Percentiles rank a stretch among this genome's conserved stretches.
Evolutionary conservation across 495 filamentous ascomycete species (phyloP).

Genomic region (Monascus purpureus): DNA sequence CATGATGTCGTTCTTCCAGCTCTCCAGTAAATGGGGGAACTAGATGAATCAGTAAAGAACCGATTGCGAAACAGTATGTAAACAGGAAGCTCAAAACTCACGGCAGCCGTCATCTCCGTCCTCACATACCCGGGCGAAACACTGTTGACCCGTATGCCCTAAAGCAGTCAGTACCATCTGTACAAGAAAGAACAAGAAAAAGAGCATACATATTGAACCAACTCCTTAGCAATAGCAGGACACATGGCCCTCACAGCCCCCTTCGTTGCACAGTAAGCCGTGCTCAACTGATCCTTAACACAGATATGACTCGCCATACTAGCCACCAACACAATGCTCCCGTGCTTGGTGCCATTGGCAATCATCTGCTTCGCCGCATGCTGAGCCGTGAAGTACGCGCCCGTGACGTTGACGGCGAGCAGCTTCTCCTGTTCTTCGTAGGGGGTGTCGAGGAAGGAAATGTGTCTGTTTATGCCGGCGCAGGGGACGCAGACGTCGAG

Average conservation of each 20-base stretch:
- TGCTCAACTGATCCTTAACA: conserved; percentile 60
- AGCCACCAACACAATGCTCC: conserved; percentile 32
- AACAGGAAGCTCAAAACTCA: conserved; percentile 53
- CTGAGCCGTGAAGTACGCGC: conserved; percentile 29
- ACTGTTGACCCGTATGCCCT: conserved; percentile 30
- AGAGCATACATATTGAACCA: conserved; percentile 24
- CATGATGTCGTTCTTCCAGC: conserved; percentile 65
- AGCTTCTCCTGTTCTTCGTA: conserved; percentile 29
- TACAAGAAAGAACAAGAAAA: no score
- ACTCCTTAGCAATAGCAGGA: conserved; percentile 58
- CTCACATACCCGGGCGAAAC: conserved; percentile 33
- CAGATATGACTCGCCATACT: conserved; percentile 35
- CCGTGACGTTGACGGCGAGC: conserved; percentile 21
- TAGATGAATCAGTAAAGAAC: conserved; percentile 47
- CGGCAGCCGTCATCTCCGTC: conserved; percentile 25
- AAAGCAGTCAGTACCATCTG: no score
- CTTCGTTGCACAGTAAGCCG: conserved; percentile 60
- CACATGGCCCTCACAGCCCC: conserved; percentile 47
- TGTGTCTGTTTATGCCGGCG: conserved; percentile 25
- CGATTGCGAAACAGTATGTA: conserved; percentile 65
- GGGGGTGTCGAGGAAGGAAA: conserved; percentile 24
- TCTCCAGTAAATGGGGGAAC: conserved; percentile 55
- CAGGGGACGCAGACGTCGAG: conserved; percentile 29
- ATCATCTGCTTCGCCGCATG: conserved; percentile 35
- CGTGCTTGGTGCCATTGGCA: conserved; percentile 27